These are phyloP conservation scores for Nakazawaea wyomingensis DNA, from an alignment of 805 yeast genomes.

Conservation along the genomic window DNA sequence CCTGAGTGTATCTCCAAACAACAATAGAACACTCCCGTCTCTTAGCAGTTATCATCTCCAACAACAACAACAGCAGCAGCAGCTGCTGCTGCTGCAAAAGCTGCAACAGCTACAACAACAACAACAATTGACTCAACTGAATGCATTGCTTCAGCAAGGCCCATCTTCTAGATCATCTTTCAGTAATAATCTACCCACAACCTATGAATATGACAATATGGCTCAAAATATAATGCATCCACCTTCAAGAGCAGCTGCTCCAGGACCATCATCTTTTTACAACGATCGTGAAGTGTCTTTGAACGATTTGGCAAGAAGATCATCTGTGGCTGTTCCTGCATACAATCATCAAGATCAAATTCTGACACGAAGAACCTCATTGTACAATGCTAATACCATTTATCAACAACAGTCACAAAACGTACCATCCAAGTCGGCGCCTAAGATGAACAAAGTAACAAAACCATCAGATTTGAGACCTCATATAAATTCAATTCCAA, in stretches of 20 bases:
- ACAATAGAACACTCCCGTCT: slow-evolving; percentile 6
- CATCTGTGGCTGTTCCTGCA: slow-evolving; percentile 12
- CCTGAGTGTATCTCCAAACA: slow-evolving; percentile 11
- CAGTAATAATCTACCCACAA: slow-evolving; percentile 22
- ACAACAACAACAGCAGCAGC: slow-evolving; percentile 6
- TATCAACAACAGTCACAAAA: slow-evolving; percentile 12
- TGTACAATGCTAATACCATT: slow-evolving; percentile 12
- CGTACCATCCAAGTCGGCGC: slow-evolving; percentile 28
- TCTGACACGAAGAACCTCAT: slow-evolving; percentile 8
- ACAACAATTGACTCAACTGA: background rate
- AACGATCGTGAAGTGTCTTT: slow-evolving; percentile 2
- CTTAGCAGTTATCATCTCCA: slow-evolving; percentile 3
- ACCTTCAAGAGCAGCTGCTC: slow-evolving; percentile 23
- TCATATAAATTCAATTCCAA: slow-evolving; percentile 52
- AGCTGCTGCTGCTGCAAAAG: no score
- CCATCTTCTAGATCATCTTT: slow-evolving; percentile 14
- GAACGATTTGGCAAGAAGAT: slow-evolving; percentile 9
- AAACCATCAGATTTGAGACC: slow-evolving; percentile 56
- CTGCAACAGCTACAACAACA: slow-evolving; percentile 3
- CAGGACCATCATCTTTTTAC: slow-evolving; percentile 9
- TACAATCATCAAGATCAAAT: slow-evolving; percentile 4
- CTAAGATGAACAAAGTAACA: slow-evolving; percentile 39
- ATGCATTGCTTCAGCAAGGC: slow-evolving; percentile 1
- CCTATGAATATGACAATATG: slow-evolving; percentile 20
- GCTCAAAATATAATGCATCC: slow-evolving; percentile 18